Evolutionary conservation across 2,329 filamentous ascomycete genomes (phyloP).

Genomic region (Penicillium sp.): DNA sequence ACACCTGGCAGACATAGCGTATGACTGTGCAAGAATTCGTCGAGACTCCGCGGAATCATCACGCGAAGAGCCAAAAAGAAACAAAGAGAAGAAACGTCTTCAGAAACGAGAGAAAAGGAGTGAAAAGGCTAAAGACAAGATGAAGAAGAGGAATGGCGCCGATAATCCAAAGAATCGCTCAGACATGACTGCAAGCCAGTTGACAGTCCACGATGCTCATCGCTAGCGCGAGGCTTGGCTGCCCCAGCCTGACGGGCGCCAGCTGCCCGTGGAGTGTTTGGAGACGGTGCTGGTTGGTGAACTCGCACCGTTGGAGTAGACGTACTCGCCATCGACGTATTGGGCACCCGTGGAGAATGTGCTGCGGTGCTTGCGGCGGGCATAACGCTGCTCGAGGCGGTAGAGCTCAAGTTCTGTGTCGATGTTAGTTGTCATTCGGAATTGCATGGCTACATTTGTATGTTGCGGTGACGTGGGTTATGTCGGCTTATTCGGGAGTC

Average conservation of each 20-base stretch:
- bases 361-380: conserved; percentile 81
- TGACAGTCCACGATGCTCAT: background rate
- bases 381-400: conserved; percentile 93
- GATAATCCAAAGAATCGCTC: conserved; percentile 3
- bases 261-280: conserved; percentile 41
- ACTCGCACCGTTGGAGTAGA: conserved; percentile 58
- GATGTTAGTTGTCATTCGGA: conserved; percentile 53
- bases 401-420: conserved; percentile 75
- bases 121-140: conserved; percentile 11
- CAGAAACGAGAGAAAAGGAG: conserved; percentile 9
- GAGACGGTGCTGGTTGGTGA: conserved; percentile 40
- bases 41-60: conserved; percentile 24
- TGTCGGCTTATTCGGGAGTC: background rate
- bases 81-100: background rate
- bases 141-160: conserved; percentile 6
- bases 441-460: background rate
- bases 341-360: conserved; percentile 85
- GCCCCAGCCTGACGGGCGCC: conserved; percentile 34
- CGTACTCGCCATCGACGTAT: conserved; percentile 94
- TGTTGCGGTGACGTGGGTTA: background rate
- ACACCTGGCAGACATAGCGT: conserved; percentile 6
- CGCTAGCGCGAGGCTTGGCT: conserved; percentile 28
- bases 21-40: conserved; percentile 13
- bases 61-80: conserved; percentile 21
- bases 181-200: conserved; percentile 20